A percentile compares a stretch with the other conserved stretches of the same genome.
phyloP scores from a whole-genome alignment of 306 rosid genomes.

The Quercus gilva region DNA sequence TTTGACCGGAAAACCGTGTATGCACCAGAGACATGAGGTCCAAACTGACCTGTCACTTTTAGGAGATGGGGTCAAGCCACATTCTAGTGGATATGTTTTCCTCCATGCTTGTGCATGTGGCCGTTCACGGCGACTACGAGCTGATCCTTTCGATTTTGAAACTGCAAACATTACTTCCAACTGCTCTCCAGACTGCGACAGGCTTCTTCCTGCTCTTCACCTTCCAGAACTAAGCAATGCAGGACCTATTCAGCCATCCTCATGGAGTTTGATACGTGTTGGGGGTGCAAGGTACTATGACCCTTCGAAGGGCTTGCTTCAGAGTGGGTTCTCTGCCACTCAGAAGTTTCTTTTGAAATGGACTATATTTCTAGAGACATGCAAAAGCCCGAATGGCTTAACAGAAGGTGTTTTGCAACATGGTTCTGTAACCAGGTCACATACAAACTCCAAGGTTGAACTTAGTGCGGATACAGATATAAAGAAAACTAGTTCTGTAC shows the following conservation, averaged over 20 bases:
- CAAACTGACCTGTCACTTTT: slow-evolving; percentile 32
- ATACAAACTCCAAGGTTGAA: slow-evolving; percentile 35
- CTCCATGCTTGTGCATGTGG: slow-evolving; percentile 95
- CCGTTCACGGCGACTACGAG: slow-evolving; percentile 58
- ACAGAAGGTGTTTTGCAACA: slow-evolving; percentile 38
- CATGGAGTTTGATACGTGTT: slow-evolving; percentile 86
- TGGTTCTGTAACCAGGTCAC: slow-evolving; percentile 32
- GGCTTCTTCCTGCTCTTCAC: slow-evolving; percentile 69
- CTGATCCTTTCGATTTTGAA: slow-evolving; percentile 92
- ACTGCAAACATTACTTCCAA: slow-evolving; percentile 56
- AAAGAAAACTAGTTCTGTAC: slow-evolving; percentile 32
- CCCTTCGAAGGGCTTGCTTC: slow-evolving; percentile 81
- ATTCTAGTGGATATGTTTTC: slow-evolving; percentile 85
- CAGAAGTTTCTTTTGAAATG: slow-evolving; percentile 73
- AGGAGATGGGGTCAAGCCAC: slow-evolving; percentile 41
- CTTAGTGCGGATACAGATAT: slow-evolving; percentile 32
- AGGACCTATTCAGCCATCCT: slow-evolving; percentile 55
- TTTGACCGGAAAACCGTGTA: slow-evolving; percentile 90
- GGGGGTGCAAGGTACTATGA: slow-evolving; percentile 88
- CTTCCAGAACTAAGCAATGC: slow-evolving; percentile 50
- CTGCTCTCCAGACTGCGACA: slow-evolving; percentile 78
- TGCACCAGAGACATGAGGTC: slow-evolving; percentile 76
- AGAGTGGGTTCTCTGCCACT: slow-evolving; percentile 76
- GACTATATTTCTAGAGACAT: slow-evolving; percentile 56
- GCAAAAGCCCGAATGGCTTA: slow-evolving; percentile 32